A percentile compares a stretch with the other conserved stretches of the same genome.
phyloP scores from a whole-genome alignment of 2,329 filamentous ascomycete species.

The Fusarium phyllophilum region DNA sequence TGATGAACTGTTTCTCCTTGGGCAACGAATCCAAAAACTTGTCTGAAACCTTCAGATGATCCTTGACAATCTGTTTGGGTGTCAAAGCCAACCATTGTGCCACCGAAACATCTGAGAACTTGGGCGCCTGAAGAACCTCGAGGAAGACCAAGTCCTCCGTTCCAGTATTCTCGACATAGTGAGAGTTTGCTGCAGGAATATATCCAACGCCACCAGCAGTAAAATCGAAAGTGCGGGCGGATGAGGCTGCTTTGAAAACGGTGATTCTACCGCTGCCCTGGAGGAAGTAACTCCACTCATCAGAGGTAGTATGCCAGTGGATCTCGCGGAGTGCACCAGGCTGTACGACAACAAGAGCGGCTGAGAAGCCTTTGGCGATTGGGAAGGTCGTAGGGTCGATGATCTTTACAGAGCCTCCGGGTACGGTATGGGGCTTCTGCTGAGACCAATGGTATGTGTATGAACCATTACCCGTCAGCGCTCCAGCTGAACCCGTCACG shows the following conservation, averaged over 20 bases:
- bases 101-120: conserved; percentile 12
- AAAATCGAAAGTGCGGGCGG: conserved; percentile 9
- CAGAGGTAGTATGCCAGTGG: conserved; percentile 17
- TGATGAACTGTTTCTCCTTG: conserved; percentile 15
- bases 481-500: neutral
- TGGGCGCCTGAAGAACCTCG: conserved; percentile 10
- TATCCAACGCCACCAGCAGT: conserved; percentile 10
- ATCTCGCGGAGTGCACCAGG: conserved; percentile 11
- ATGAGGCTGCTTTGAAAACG: conserved; percentile 1
- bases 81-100: conserved; percentile 19
- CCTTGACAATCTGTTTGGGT: conserved; percentile 10
- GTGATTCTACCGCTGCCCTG: conserved; percentile 10
- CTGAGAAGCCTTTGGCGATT: conserved; percentile 4
- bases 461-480: neutral
- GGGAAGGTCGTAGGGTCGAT: conserved; percentile 7
- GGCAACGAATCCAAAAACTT: conserved; percentile 11
- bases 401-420: conserved; percentile 12
- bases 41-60: conserved; percentile 12
- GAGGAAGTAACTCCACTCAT: conserved; percentile 20
- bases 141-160: conserved; percentile 12
- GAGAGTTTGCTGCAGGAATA: conserved; percentile 9
- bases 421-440: conserved; percentile 13
- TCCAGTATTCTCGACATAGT: conserved; percentile 19
- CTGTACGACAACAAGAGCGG: conserved; percentile 2
- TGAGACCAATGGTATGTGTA: conserved; percentile 24